Evolutionary conservation across 108 stramenopile genomes (phyloP), one percentile per base, ranked within the genome.

Genomic region (Stephanodiscus minutulus): DNA sequence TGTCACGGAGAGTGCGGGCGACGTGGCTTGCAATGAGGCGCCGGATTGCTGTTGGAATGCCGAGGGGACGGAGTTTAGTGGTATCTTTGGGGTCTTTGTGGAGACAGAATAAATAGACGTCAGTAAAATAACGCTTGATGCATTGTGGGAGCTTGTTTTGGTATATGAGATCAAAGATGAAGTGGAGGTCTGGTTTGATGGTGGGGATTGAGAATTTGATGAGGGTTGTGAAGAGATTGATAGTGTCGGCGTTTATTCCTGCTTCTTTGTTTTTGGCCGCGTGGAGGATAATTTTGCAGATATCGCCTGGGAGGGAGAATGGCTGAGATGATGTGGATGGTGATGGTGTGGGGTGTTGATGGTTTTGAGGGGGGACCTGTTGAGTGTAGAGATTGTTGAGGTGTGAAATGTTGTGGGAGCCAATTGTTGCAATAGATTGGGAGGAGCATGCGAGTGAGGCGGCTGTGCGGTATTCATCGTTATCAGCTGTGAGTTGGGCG

Each of bases 81-180:
- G n/a, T n/a, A n/a, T n/a, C n/a, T n/a, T n/a, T n/a, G n/a, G n/a
- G n/a, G n/a, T n/a, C n/a, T n/a, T n/a, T n/a, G n/a, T n/a, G n/a
- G n/a, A n/a, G n/a, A n/a, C n/a, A n/a, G n/a, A n/a, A n/a, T n/a
- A n/a, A n/a, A n/a, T n/a, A n/a, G n/a, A n/a, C n/a, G n/a, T n/a
- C n/a, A n/a, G n/a, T n/a, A n/a, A n/a, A n/a, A n/a, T 24, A 28
- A 11, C 44, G 49, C 0, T 18, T 3, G 12, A 62, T 10, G 0
- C 12, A 3, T 8, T 21, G 7, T 36, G 44, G 70, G 0, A 72
- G 22, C 18, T 37, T 27, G 8, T 12, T 49, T 20, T 50, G 47
- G 21, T 49, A 72, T 33, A 72, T 33, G 2, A 33, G 33, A 22
- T 48, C 37, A 27, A 70, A 69, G 50, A 70, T 20, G 37, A 17